These are phyloP conservation scores for Candida bentonensis DNA, from an alignment of 805 yeast species.

Conservation along the genomic window DNA sequence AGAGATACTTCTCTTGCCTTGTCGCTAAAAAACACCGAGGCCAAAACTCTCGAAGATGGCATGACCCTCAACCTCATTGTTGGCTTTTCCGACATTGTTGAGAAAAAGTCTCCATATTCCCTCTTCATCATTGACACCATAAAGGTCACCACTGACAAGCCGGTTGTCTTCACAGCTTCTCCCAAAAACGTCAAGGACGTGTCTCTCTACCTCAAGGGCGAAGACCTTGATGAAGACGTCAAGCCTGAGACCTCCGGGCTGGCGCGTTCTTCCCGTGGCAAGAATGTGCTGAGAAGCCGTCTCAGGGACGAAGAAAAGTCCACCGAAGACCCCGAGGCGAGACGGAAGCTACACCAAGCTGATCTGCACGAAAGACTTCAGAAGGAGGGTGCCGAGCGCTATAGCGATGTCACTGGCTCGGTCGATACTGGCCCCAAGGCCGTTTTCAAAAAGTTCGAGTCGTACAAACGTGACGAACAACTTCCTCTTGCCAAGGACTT, in stretches of 20 bases:
- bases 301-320: conserved; percentile 36
- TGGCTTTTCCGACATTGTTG: conserved; percentile 57
- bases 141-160: conserved; percentile 47
- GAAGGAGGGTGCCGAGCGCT: conserved; percentile 73
- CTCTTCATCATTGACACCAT: conserved; percentile 71
- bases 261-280: conserved; percentile 10
- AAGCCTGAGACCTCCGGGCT: conserved; percentile 7
- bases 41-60: conserved; percentile 52
- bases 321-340: conserved; percentile 1
- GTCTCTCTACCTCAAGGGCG: conserved; percentile 72
- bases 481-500: conserved; percentile 72
- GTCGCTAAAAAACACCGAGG: conserved; percentile 47
- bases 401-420: conserved; percentile 62
- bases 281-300: conserved; percentile 61
- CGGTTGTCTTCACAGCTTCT: conserved; percentile 57
- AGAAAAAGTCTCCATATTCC: conserved; percentile 48
- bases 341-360: conserved; percentile 49
- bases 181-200: conserved; percentile 60
- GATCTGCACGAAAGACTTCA: conserved; percentile 75
- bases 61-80: conserved; percentile 62
- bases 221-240: conserved; percentile 31
- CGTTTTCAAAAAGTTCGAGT: conserved; percentile 84
- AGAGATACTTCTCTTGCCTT: conserved; percentile 66
- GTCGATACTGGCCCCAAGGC: conserved; percentile 36
- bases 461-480: conserved; percentile 86